phyloP scores from a whole-genome alignment of 1,139 yeast genomes.

The Geotrichum bryndzae region DNA sequence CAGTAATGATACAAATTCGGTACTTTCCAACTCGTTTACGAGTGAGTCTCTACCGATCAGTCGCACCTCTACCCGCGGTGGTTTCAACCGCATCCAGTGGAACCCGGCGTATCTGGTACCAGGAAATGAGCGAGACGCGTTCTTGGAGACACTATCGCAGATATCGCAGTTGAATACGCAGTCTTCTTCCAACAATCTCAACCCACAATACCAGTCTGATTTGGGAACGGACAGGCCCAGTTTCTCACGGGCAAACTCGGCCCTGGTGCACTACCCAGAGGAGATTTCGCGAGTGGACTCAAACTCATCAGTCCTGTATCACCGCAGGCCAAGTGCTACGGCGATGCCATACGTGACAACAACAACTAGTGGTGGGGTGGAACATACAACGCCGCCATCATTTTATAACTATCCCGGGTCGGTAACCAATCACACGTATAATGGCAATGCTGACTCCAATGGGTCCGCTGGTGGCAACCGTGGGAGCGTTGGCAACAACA shows the following conservation, averaged over 20 bases:
- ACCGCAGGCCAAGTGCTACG: background rate
- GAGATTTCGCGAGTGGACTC: background rate
- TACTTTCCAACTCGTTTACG: background rate
- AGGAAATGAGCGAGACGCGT: constrained; percentile 1
- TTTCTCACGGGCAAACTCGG: background rate
- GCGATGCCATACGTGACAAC: background rate
- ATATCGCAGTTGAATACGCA: constrained; percentile 5
- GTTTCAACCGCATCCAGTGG: constrained; percentile 2
- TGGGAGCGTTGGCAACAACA: background rate
- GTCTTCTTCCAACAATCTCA: background rate
- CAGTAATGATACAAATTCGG: background rate
- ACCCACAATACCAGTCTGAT: background rate
- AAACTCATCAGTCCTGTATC: background rate
- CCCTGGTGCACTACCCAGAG: background rate
- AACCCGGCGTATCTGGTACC: constrained; percentile 1
- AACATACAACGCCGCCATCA: background rate
- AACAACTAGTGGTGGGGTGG: background rate
- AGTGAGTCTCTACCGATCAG: background rate
- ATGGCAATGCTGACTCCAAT: background rate
- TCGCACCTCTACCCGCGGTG: background rate
- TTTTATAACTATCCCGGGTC: background rate
- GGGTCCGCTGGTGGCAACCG: background rate
- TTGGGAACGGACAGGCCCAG: background rate
- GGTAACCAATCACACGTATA: background rate
- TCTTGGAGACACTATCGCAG: constrained; percentile 4